These are phyloP conservation scores for Aspergillus pseudoviridinutans DNA, from an alignment of 2,329 filamentous ascomycete species.

Conservation along the genomic window DNA sequence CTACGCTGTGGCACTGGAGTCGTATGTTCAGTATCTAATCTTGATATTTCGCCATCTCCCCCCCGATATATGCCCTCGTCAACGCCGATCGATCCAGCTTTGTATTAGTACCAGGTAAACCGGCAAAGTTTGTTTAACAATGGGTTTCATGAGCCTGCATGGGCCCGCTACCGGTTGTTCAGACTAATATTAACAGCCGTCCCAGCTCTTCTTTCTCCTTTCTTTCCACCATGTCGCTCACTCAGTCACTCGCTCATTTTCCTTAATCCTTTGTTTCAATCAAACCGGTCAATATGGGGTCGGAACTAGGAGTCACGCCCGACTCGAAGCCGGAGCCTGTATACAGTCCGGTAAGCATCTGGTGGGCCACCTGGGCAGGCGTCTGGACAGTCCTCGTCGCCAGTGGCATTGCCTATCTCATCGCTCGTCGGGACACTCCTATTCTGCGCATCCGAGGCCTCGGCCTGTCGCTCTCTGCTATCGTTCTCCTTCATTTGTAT, in stretches of 20 bases:
- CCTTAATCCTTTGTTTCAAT: neutral
- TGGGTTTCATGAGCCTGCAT: neutral
- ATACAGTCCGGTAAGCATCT: conserved; percentile 23
- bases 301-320: conserved; percentile 25
- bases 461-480: conserved; percentile 32
- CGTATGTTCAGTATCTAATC: neutral
- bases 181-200: neutral
- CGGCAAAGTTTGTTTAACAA: neutral
- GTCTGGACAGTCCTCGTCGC: conserved; percentile 32
- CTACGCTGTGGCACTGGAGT: too few species aligned
- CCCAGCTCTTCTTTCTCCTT: neutral
- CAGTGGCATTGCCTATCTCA: conserved; percentile 29
- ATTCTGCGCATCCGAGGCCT: conserved; percentile 38
- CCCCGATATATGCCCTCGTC: neutral
- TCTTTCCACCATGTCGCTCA: neutral
- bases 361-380: conserved; percentile 25
- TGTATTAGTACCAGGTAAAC: neutral
- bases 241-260: neutral
- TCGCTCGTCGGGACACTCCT: conserved; percentile 30
- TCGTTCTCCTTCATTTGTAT: conserved; percentile 38
- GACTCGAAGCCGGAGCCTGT: conserved; percentile 20
- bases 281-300: conserved; percentile 21
- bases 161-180: neutral
- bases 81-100: neutral
- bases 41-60: neutral